phyloP scores from a whole-genome alignment of 306 rosid species.

The Castanopsis chinensis region DNA sequence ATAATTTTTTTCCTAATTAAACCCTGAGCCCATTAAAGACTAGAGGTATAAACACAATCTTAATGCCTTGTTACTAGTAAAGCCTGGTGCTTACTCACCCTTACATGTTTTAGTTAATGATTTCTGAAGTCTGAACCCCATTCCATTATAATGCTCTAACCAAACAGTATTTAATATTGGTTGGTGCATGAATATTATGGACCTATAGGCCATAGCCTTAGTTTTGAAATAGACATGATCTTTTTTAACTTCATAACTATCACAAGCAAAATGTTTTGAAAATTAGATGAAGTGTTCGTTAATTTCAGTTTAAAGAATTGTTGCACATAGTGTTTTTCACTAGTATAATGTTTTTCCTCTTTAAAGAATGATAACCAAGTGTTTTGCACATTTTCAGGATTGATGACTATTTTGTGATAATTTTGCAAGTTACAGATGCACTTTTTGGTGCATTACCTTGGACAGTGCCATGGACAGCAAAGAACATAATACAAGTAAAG shows the following conservation, averaged over 20 bases:
- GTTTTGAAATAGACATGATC: not conserved
- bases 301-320: not conserved
- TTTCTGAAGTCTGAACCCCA: not conserved
- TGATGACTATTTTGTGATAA: slow-evolving; percentile 14
- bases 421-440: slow-evolving; percentile 30
- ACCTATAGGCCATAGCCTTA: not conserved
- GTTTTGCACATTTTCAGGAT: slow-evolving; percentile 4
- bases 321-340: not conserved
- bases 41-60: too few relatives aligned
- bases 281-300: not conserved
- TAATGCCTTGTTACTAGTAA: not conserved
- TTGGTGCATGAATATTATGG: not conserved
- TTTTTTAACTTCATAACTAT: not conserved
- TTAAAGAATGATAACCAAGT: not conserved
- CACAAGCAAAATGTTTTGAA: not conserved
- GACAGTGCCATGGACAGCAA: slow-evolving; percentile 54
- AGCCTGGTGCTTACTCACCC: not conserved
- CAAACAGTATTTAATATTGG: not conserved
- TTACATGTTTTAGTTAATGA: not conserved
- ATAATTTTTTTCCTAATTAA: not conserved
- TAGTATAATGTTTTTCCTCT: not conserved
- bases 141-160: not conserved
- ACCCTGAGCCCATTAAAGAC: not conserved
- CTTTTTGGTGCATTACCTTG: slow-evolving; percentile 41
- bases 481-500: slow-evolving; percentile 52